phyloP scores from a whole-genome alignment of 768 basidiomycete genomes.

The Trametopsis cervina region DNA sequence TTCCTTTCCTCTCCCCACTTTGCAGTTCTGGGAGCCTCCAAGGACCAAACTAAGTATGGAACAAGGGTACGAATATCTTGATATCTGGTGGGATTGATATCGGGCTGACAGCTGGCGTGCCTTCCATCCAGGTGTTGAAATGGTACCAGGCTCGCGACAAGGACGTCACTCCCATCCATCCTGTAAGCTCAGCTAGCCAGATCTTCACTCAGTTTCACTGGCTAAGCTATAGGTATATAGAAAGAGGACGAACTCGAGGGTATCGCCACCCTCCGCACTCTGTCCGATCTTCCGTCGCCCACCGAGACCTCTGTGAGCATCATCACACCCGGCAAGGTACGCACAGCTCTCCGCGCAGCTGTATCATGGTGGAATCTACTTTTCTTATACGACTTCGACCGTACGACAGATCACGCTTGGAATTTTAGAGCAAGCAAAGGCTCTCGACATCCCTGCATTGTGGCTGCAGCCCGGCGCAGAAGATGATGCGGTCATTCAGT shows the following conservation, averaged over 20 bases:
- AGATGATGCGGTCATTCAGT: slow-evolving; percentile 57
- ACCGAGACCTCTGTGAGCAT: slow-evolving; percentile 69
- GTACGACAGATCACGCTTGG: slow-evolving; percentile 56
- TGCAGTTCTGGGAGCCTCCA: slow-evolving; percentile 81
- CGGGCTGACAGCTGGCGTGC: too few species aligned
- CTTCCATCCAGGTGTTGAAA: slow-evolving; percentile 49
- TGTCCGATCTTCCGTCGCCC: slow-evolving; percentile 54
- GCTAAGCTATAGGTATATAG: too few species aligned
- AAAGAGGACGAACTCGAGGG: slow-evolving; percentile 69
- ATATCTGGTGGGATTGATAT: neutral
- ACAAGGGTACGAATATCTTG: slow-evolving; percentile 27
- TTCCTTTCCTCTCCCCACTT: slow-evolving; percentile 62
- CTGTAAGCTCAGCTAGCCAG: too few species aligned
- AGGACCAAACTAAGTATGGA: slow-evolving; percentile 70
- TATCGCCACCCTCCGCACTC: slow-evolving; percentile 42
- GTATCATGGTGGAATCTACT: neutral
- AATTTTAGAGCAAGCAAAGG: slow-evolving; percentile 59
- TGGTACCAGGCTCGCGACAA: slow-evolving; percentile 66
- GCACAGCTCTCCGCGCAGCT: neutral
- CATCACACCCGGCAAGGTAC: slow-evolving; percentile 69
- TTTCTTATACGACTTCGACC: neutral
- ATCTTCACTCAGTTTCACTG: too few species aligned
- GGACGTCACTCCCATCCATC: slow-evolving; percentile 71
- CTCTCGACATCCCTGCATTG: slow-evolving; percentile 55
- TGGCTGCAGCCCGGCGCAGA: slow-evolving; percentile 95